Evolutionary conservation across 805 yeast genomes (phyloP), one percentile per base, ranked within the genome.

Genomic region (Candida boidinii): DNA sequence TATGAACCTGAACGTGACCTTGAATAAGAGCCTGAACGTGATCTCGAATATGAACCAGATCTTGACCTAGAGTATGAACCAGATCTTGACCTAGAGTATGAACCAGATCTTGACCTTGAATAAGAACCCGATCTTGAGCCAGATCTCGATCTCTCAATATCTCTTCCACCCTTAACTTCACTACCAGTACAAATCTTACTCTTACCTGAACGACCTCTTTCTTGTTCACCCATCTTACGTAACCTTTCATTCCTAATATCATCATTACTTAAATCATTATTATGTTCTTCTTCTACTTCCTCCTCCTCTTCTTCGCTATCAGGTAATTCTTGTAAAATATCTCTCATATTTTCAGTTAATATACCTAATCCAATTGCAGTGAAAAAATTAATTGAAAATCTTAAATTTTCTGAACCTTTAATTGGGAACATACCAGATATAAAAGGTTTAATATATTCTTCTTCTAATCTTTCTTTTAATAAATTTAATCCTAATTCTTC

Each of bases 331-430:
- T 45, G 34, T 17, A 54, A 39, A 2, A 28, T 31, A 4, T 62
- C 68, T 57, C 97, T 71, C 94, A 88, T 81, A 2, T 62, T 70
- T 24, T 85, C 95, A 0, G 97, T 88, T 36, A 90, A 52, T 2
- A 70, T 67, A 28, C 96, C 96, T 30, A 90, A 53, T 0, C 94
- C 94, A 39, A 90, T 86, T 1, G 96, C 96, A 0, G 96, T 90
- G 55, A 90, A 90, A 52, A 69, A 90, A 50, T 90, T 90, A 50
- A 87, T 86, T 2, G 94, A 70, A 51, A 88, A 90, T 38, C 90
- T 64, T 11, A 79, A 58, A 42, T 71, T 60, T 8, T 74, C 78
- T 1, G 49, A 39, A 5, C 66, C 62, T 34, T 65, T 66, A 2
- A 55, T 57, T 0, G 95, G 96, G 46, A 88, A 83, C 24, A 88